phyloP scores from a whole-genome alignment of 2,329 filamentous ascomycete genomes.

The Hypoxylon sp. region DNA sequence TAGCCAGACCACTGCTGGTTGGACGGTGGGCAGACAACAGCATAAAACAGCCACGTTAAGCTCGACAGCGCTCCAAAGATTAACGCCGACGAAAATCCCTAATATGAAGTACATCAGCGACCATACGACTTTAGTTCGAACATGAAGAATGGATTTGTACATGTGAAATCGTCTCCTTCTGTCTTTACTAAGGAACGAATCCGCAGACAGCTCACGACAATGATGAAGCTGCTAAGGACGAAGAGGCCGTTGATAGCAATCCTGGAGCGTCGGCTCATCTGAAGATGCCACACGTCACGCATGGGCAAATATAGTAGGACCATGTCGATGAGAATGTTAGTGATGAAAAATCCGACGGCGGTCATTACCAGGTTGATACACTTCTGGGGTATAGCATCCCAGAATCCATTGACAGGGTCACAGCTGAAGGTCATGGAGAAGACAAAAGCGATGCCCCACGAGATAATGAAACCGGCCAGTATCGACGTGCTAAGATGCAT shows the following conservation, averaged over 20 bases:
- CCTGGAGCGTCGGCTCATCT: background rate
- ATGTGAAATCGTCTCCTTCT: background rate
- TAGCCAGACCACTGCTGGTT: background rate
- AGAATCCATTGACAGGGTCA: background rate
- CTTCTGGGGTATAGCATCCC: background rate
- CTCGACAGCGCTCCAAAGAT: conserved; percentile 4
- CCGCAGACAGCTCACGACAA: conserved; percentile 6
- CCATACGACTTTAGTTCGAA: background rate
- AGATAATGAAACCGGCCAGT: background rate
- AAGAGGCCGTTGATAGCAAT: conserved; percentile 4
- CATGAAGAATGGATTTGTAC: background rate
- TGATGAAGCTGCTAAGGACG: conserved; percentile 7
- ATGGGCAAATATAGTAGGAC: conserved; percentile 7
- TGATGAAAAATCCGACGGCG: conserved; percentile 1
- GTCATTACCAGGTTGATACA: conserved; percentile 4
- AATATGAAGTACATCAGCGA: background rate
- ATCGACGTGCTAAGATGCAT: background rate
- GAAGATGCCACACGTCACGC: conserved; percentile 8
- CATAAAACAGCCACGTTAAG: conserved; percentile 1
- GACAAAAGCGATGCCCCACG: background rate
- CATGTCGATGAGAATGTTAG: conserved; percentile 6
- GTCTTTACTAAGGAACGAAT: conserved; percentile 1
- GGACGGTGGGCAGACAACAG: conserved; percentile 7
- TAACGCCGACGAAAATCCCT: background rate
- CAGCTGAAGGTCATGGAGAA: background rate